phyloP scores from a whole-genome alignment of 768 basidiomycete genomes.

The Leucosporidium yakuticum region DNA sequence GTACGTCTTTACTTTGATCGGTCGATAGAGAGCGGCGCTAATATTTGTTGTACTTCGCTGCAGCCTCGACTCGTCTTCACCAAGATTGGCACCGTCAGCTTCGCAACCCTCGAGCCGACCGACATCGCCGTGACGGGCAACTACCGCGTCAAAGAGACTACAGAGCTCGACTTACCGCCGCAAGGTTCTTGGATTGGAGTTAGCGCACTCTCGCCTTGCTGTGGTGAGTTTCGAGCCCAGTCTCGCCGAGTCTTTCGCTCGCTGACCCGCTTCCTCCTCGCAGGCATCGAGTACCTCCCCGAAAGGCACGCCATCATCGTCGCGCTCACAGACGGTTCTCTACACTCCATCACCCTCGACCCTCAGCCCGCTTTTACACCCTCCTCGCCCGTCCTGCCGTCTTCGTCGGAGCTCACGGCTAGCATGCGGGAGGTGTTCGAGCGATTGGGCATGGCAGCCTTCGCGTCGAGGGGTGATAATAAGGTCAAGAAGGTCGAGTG shows the following conservation, averaged over 20 bases:
- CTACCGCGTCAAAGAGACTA: background rate
- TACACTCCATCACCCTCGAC: slow-evolving; percentile 7
- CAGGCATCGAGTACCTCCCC: slow-evolving; percentile 7
- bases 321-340: slow-evolving; percentile 2
- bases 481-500: background rate
- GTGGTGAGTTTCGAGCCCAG: background rate
- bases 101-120: background rate
- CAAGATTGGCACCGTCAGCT: slow-evolving; percentile 19
- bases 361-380: background rate
- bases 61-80: slow-evolving; percentile 15
- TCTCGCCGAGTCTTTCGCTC: accelerated
- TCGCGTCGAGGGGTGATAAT: background rate
- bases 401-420: background rate
- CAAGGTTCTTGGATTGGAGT: slow-evolving; percentile 16
- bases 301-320: slow-evolving; percentile 2
- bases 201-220: slow-evolving; percentile 11
- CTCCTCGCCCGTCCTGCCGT: background rate
- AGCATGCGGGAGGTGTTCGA: no score
- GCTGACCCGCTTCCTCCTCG: background rate
- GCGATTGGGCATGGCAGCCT: background rate
- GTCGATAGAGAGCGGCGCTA: background rate
- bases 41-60: background rate
- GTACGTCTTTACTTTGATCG: background rate
- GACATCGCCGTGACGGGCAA: background rate
- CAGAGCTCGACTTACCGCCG: slow-evolving; percentile 12